Base-by-base conservation (phyloP, 176 grass and related monocot genomes). In the Carex scoparia region DNA sequence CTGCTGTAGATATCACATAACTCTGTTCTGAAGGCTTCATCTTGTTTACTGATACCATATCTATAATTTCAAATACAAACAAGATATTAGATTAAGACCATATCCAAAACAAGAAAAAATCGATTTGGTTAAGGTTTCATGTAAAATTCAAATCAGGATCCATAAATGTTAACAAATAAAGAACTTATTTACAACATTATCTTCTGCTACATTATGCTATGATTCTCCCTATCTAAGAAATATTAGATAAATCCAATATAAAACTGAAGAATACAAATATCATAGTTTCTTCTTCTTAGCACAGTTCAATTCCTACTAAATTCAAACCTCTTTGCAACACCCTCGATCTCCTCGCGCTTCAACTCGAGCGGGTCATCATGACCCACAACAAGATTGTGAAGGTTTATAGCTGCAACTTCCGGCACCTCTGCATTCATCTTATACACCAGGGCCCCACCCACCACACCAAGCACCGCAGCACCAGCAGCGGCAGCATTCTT, bases 11-110 rank as follows among this genome's bases (percentile, higher is more conserved):
- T 88, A 86, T 94, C 91, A 75, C 86, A 91, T 73, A 98, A 89
- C 93, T 98, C 95, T 48, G 79, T 85, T 90, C 91, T 98, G 86
- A 98, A 95, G 55, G 91, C 88, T 61, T 86, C 86, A 74, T 95
- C 95, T 80, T 98, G 88, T 86, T 90, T 93, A 28, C 87, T 95
- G 83, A 98, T 89, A 68, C 95, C 95, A 61, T 98, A 98, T 74
- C 95, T 98, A 70, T 76, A 89, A 87, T 80, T 59, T 63, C 66
- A 6, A 59, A 81, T 30, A 58, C 23, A 8, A 68, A 38, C 60
- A 18, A 40, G 9, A 82, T 58, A 67, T 59, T 65, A 32, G 44
- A n/a, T 62, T 84, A 62, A 65, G 37, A 51, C 30, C n/a, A 15
- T 16, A 72, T 1, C 61, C 49, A 49, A n/a, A 13, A 14, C 33